phyloP scores from a whole-genome alignment of 805 yeast genomes.

The Metschnikowia peoriensis region DNA sequence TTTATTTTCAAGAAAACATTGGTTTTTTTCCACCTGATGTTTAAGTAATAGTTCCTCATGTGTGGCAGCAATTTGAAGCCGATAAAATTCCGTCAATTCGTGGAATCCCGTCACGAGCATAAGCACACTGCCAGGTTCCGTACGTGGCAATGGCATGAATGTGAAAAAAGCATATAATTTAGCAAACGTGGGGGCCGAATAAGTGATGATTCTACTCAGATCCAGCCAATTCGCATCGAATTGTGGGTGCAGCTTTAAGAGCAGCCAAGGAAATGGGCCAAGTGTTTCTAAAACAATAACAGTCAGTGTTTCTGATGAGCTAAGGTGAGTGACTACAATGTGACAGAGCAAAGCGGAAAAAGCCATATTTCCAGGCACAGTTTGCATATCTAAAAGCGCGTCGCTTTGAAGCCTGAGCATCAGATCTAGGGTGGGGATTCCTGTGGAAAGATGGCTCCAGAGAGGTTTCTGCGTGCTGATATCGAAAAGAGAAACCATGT shows the following conservation, averaged over 20 bases:
- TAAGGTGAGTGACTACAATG: conserved; percentile 31
- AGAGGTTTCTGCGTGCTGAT: conserved; percentile 26
- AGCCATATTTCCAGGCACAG: conserved; percentile 32
- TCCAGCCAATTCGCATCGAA: conserved; percentile 24
- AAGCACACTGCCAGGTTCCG: conserved; percentile 16
- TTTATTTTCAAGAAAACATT: conserved; percentile 18
- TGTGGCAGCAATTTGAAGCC: conserved; percentile 29
- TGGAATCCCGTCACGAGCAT: conserved; percentile 33
- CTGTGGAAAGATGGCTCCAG: conserved; percentile 28
- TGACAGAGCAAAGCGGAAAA: conserved; percentile 21
- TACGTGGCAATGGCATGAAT: conserved; percentile 9
- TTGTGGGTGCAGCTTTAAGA: conserved; percentile 20
- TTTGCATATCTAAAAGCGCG: conserved; percentile 37
- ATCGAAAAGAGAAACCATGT: conserved; percentile 34
- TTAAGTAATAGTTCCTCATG: conserved; percentile 35
- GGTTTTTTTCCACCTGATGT: conserved; percentile 30
- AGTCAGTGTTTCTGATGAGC: conserved; percentile 8
- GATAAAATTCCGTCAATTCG: conserved; percentile 35
- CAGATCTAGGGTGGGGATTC: conserved; percentile 29
- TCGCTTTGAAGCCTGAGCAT: conserved; percentile 19
- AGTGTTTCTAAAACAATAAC: conserved; percentile 33
- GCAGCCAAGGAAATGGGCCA: conserved; percentile 29
- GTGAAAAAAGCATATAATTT: conserved; percentile 23
- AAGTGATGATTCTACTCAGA: conserved; percentile 12
- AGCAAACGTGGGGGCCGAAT: conserved; percentile 27